phyloP scores from a whole-genome alignment of 2,329 filamentous ascomycete species.

The Colletotrichum gloeosporioides region DNA sequence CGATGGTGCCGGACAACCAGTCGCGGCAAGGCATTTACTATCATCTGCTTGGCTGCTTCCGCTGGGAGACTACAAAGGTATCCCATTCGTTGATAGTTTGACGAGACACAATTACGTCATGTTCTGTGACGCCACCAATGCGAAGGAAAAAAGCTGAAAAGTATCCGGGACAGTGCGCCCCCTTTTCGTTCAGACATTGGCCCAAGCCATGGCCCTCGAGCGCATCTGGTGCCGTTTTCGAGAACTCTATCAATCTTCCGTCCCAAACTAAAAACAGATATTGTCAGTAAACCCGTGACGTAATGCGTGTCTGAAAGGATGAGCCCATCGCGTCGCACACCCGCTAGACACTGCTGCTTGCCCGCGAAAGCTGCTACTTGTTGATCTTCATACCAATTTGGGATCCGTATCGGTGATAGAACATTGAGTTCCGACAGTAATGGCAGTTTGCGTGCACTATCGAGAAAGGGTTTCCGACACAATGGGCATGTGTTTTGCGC shows the following conservation, averaged over 20 bases:
- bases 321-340: background rate
- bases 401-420: background rate
- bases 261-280: conserved; percentile 12
- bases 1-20: conserved; percentile 2
- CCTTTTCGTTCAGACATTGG: background rate
- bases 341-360: background rate
- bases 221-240: conserved; percentile 3
- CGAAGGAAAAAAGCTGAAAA: background rate
- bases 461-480: background rate
- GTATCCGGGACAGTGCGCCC: conserved; percentile 8
- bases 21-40: background rate
- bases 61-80: background rate
- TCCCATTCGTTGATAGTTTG: background rate
- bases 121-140: conserved; percentile 10
- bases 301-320: background rate
- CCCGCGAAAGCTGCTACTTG: background rate
- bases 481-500: background rate
- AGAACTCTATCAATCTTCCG: conserved; percentile 17
- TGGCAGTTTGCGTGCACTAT: background rate
- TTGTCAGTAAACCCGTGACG: background rate
- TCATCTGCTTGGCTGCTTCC: background rate
- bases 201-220: background rate
- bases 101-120: conserved; percentile 18
- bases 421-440: background rate
- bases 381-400: background rate